Conservation (phyloP, 2,329 filamentous ascomycete genomes). For the Sporothrix pseudoabietina region DNA sequence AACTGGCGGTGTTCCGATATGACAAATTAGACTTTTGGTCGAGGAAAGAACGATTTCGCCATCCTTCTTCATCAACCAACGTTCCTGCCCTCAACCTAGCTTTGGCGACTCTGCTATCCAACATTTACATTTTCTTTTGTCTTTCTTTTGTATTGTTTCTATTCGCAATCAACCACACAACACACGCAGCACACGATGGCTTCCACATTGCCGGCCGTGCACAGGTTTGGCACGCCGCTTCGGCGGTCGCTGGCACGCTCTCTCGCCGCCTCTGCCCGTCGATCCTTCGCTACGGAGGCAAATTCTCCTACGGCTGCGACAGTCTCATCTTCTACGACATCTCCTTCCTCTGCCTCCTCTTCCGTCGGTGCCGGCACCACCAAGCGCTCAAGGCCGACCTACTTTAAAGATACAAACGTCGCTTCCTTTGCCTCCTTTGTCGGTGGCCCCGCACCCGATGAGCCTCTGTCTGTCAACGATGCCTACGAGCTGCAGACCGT, state of each 20-base stretch:
- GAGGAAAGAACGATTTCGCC: background rate
- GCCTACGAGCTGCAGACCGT: slow-evolving; percentile 64
- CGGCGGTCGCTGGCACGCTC: slow-evolving; percentile 31
- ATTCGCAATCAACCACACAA: background rate
- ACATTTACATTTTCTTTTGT: background rate
- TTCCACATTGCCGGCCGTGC: slow-evolving; percentile 26
- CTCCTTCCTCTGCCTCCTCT: slow-evolving; percentile 29
- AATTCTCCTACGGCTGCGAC: slow-evolving; percentile 36
- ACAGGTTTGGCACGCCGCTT: slow-evolving; percentile 29
- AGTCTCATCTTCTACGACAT: slow-evolving; percentile 32
- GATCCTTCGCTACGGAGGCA: slow-evolving; percentile 52
- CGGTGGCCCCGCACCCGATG: slow-evolving; percentile 42
- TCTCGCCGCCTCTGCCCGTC: slow-evolving; percentile 37
- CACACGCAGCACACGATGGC: slow-evolving; percentile 22
- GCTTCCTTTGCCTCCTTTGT: slow-evolving; percentile 63
- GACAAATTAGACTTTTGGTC: slow-evolving; percentile 24
- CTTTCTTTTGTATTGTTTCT: background rate
- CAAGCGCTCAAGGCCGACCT: slow-evolving; percentile 48
- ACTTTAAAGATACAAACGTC: slow-evolving; percentile 62
- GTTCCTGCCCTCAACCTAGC: background rate
- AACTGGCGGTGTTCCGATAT: slow-evolving; percentile 7
- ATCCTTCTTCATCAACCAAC: background rate
- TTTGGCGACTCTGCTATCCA: background rate
- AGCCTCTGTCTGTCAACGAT: slow-evolving; percentile 54
- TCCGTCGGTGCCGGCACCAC: slow-evolving; percentile 31